Evolutionary conservation across 2,329 filamentous ascomycete genomes (phyloP).

Genomic region (Ceratocystis alfenasii): DNA sequence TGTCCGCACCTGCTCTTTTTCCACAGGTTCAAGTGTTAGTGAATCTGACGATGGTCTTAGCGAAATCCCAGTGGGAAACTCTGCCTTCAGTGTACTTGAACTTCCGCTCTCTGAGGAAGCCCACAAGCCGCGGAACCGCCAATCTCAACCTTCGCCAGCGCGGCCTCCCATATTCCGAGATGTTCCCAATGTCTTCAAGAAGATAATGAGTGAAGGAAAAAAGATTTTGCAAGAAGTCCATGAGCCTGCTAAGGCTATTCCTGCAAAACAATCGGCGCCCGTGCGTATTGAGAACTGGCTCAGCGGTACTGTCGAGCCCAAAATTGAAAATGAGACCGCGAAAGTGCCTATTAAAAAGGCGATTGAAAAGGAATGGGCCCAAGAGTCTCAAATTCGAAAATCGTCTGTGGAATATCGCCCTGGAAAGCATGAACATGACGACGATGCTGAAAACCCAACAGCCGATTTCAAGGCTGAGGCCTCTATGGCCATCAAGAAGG

Average conservation of each 20-base stretch:
- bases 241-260: constrained; percentile 40
- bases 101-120: constrained; percentile 40
- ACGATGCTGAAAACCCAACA: not conserved
- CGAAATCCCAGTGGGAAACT: constrained; percentile 53
- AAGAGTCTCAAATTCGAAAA: constrained; percentile 21
- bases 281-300: constrained; percentile 56
- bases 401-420: constrained; percentile 13
- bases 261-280: constrained; percentile 39
- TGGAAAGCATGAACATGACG: constrained; percentile 1
- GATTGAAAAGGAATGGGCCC: constrained; percentile 29
- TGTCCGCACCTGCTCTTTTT: constrained; percentile 20
- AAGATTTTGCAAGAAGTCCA: constrained; percentile 52
- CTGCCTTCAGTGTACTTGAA: constrained; percentile 54
- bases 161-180: constrained; percentile 47
- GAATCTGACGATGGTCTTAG: constrained; percentile 25
- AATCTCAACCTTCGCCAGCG: constrained; percentile 29
- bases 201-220: constrained; percentile 51
- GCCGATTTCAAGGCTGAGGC: not conserved
- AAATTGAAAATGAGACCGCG: constrained; percentile 35
- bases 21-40: constrained; percentile 29
- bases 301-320: constrained; percentile 50
- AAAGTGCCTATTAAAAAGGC: constrained; percentile 28
- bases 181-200: constrained; percentile 52
- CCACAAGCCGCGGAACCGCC: constrained; percentile 31
- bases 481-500: not conserved